phyloP scores from a whole-genome alignment of 306 rosid genomes.

The Ammopiptanthus mongolicus region DNA sequence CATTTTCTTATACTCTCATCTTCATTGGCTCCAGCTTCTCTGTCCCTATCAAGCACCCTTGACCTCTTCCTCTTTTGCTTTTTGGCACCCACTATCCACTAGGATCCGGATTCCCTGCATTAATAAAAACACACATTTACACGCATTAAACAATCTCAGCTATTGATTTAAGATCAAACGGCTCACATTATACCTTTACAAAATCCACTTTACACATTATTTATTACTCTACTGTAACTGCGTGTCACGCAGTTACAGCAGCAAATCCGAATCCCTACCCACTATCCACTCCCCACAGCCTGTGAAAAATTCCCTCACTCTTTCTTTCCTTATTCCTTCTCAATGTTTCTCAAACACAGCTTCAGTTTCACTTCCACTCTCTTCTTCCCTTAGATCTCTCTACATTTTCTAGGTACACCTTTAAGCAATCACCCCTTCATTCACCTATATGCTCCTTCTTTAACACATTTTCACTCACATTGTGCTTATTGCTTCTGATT shows the following conservation, averaged over 20 bases:
- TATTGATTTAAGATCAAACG: too few species aligned
- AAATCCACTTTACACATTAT: too few species aligned
- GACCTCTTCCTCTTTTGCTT: conserved; percentile 21
- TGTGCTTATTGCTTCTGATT: not conserved
- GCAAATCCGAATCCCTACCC: too few species aligned
- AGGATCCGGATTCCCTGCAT: too few species aligned
- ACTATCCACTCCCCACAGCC: conserved; percentile 9
- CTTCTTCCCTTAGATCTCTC: conserved; percentile 44
- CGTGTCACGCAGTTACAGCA: too few species aligned
- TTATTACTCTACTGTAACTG: too few species aligned
- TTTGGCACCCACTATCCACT: conserved; percentile 24
- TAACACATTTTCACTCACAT: not conserved
- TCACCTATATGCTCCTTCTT: not conserved
- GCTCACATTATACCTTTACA: too few species aligned
- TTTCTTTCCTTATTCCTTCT: not conserved
- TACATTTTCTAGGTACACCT: conserved; percentile 18
- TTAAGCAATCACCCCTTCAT: not conserved
- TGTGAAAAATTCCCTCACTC: conserved; percentile 28
- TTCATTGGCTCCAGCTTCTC: conserved; percentile 28
- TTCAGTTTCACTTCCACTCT: conserved; percentile 8
- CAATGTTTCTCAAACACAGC: conserved; percentile 22
- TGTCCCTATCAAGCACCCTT: conserved; percentile 22
- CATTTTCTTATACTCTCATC: conserved; percentile 22
- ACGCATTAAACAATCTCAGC: too few species aligned
- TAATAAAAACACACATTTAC: too few species aligned